Conservation (phyloP, 2,329 filamentous ascomycete genomes). For the Aspergillus sp. region DNA sequence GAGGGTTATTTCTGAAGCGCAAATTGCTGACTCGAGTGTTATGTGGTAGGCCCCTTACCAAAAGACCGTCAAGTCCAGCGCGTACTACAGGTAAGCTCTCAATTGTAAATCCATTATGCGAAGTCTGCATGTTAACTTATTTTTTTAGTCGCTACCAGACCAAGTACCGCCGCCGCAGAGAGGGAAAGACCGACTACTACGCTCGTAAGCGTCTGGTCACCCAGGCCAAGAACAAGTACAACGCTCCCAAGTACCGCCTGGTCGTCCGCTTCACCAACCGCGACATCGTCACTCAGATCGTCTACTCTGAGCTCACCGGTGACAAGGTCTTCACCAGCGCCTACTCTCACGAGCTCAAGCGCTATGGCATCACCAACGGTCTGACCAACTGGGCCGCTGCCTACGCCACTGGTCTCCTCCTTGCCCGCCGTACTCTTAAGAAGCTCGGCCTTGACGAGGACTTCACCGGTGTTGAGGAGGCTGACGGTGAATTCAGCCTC, state of each 20-base stretch:
- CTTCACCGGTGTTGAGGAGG: slow-evolving; percentile 95
- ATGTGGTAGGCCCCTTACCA: slow-evolving; percentile 68
- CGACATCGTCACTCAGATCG: slow-evolving; percentile 98
- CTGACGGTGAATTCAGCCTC: slow-evolving; percentile 91
- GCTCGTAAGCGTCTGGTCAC: slow-evolving; percentile 99
- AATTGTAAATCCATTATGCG: neutral
- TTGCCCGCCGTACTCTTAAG: slow-evolving; percentile 93
- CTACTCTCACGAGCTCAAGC: slow-evolving; percentile 96
- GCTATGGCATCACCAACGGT: slow-evolving; percentile 97
- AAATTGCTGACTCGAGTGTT: slow-evolving; percentile 97
- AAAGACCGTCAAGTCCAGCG: slow-evolving; percentile 95
- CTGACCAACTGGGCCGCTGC: slow-evolving; percentile 99
- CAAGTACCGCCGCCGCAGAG: slow-evolving; percentile 96
- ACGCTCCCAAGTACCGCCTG: slow-evolving; percentile 98
- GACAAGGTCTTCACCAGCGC: slow-evolving; percentile 95
- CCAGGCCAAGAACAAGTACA: slow-evolving; percentile 99
- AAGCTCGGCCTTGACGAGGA: slow-evolving; percentile 94
- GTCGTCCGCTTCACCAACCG: slow-evolving; percentile 99
- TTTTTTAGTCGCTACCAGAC: slow-evolving; percentile 87
- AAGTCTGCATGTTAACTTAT: slow-evolving; percentile 16
- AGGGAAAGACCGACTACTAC: slow-evolving; percentile 99
- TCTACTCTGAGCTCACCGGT: slow-evolving; percentile 91
- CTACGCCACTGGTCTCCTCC: slow-evolving; percentile 93
- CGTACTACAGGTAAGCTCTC: slow-evolving; percentile 89
- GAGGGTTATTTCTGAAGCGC: slow-evolving; percentile 78